phyloP scores from a whole-genome alignment of 116 monocot species.

The Thalassia testudinum region DNA sequence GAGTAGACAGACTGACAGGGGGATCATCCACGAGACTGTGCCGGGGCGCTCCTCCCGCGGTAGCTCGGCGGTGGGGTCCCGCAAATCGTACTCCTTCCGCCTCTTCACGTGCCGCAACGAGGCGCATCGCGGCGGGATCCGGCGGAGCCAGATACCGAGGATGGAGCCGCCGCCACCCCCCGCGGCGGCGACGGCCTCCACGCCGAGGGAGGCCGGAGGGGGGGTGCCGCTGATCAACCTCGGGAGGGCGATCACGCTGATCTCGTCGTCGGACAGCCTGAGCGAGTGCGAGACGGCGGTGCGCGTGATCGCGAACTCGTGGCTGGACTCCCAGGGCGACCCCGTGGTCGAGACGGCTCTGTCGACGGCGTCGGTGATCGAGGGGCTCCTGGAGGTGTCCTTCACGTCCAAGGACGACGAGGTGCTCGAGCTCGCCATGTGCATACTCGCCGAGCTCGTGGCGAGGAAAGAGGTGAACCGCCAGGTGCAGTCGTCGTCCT shows the following conservation, averaged over 20 bases:
- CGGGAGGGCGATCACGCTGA: slow-evolving; percentile 35
- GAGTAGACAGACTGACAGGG: slow-evolving; percentile 65
- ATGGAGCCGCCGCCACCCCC: background rate
- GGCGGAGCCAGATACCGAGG: slow-evolving; percentile 20
- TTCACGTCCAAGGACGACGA: slow-evolving; percentile 59
- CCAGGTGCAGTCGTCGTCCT: no score
- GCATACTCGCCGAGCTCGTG: slow-evolving; percentile 48
- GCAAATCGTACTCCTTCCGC: slow-evolving; percentile 45
- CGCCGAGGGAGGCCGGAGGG: background rate
- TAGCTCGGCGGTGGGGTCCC: slow-evolving; percentile 2
- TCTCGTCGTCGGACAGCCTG: slow-evolving; percentile 60
- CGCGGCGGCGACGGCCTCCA: background rate
- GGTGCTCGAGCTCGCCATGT: slow-evolving; percentile 42
- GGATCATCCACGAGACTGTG: slow-evolving; percentile 12
- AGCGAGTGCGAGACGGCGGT: slow-evolving; percentile 49
- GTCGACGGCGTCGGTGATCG: slow-evolving; percentile 32
- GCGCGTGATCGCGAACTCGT: slow-evolving; percentile 34
- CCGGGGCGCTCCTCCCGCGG: background rate
- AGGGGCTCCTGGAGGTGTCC: slow-evolving; percentile 43
- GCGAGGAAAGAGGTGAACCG: slow-evolving; percentile 37
- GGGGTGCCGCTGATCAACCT: slow-evolving; percentile 18
- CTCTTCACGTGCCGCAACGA: slow-evolving; percentile 44
- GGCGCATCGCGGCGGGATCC: slow-evolving; percentile 11
- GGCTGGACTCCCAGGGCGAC: slow-evolving; percentile 35
- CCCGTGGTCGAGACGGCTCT: slow-evolving; percentile 21